phyloP scores from a whole-genome alignment of 768 basidiomycete genomes.

The Imleria badia region DNA sequence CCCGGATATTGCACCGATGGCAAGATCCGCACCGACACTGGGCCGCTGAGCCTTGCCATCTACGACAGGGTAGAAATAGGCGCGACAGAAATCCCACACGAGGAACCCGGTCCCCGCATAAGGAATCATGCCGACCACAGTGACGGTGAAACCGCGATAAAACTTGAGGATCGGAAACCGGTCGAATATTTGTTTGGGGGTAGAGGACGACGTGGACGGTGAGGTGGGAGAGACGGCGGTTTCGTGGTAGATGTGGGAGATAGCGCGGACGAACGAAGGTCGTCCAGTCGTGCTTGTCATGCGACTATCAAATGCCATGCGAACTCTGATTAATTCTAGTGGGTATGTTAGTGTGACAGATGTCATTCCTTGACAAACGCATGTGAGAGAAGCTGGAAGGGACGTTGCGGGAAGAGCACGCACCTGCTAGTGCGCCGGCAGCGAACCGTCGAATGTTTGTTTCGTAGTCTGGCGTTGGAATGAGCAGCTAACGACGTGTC shows the following conservation, averaged over 20 bases:
- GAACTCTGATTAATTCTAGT: conserved; percentile 91
- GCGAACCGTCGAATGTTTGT: conserved; percentile 78
- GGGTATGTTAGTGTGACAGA: conserved; percentile 95
- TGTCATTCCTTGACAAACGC: conserved; percentile 57
- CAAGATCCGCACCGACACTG: conserved; percentile 63
- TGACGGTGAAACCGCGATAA: conserved; percentile 96
- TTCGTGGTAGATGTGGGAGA: conserved; percentile 72
- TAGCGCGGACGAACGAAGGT: conserved; percentile 55
- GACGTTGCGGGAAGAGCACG: conserved; percentile 17
- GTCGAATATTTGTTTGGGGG: conserved; percentile 42
- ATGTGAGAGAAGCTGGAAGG: not conserved
- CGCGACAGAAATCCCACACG: conserved; percentile 79
- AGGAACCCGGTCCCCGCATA: conserved; percentile 96
- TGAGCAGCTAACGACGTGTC: conserved; percentile 60
- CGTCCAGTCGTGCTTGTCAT: conserved; percentile 30
- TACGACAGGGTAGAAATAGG: conserved; percentile 51
- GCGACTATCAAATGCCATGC: conserved; percentile 72
- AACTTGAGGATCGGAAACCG: conserved; percentile 82
- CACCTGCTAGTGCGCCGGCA: conserved; percentile 88
- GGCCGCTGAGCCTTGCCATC: conserved; percentile 40
- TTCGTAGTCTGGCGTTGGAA: conserved; percentile 78
- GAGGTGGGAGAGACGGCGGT: conserved; percentile 34
- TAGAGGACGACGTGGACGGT: conserved; percentile 11
- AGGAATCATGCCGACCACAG: conserved; percentile 88
- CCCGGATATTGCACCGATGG: conserved; percentile 84